Evolutionary conservation across 495 filamentous ascomycete genomes (phyloP).

Genomic region (Aspergillus incahuasiensis): DNA sequence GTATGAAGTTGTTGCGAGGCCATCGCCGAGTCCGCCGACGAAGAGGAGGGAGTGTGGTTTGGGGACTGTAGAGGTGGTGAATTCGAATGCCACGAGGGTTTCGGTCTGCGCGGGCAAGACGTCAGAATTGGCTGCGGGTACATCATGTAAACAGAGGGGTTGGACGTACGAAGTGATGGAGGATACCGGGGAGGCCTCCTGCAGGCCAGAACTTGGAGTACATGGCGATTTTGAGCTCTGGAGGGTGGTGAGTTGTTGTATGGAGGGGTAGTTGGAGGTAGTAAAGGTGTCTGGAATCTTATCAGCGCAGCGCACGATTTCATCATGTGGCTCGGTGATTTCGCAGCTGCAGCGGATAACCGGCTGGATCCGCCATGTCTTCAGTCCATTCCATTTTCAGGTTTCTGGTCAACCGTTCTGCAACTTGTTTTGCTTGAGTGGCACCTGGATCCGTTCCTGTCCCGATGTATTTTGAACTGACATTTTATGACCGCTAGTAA

Average conservation of each 20-base stretch:
- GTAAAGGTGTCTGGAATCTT: neutral
- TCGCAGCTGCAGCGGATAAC: neutral
- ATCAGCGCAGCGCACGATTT: neutral
- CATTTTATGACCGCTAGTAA: neutral
- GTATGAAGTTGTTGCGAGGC: conserved; percentile 64
- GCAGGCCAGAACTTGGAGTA: conserved; percentile 50
- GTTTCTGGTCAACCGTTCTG: neutral
- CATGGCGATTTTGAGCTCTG: conserved; percentile 22
- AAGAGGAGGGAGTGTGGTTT: conserved; percentile 69
- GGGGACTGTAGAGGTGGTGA: conserved; percentile 23
- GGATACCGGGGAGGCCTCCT: conserved; percentile 46
- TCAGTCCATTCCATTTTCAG: neutral
- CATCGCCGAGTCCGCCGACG: conserved; percentile 77
- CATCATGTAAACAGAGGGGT: neutral
- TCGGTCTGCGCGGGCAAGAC: conserved; percentile 31
- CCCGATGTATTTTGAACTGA: neutral
- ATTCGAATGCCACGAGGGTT: conserved; percentile 45
- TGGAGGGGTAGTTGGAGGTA: neutral
- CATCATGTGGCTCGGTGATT: neutral
- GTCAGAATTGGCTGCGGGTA: neutral
- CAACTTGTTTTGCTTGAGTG: neutral
- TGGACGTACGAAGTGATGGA: conserved; percentile 50
- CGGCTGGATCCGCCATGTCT: neutral
- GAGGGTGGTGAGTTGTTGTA: neutral
- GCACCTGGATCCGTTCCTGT: neutral